phyloP scores from a whole-genome alignment of 164 flowering plant genomes.

The Umbilicus rupestris region DNA sequence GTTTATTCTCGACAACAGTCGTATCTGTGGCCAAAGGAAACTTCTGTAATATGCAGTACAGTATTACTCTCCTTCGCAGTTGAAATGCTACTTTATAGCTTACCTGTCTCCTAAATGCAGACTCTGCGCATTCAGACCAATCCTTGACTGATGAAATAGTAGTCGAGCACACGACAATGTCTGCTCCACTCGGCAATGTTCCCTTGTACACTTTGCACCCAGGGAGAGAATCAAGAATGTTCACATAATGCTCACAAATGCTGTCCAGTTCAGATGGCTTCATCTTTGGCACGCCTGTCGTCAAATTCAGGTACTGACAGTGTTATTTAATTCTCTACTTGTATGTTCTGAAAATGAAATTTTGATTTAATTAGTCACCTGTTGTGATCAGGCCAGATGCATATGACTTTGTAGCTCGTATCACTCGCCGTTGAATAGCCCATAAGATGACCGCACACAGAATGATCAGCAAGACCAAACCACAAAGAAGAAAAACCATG shows the following conservation, averaged over 20 bases:
- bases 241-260: neutral
- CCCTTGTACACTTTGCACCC: conserved; percentile 6
- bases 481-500: neutral
- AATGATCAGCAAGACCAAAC: neutral
- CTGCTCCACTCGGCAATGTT: neutral
- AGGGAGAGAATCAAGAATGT: neutral
- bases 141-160: conserved; percentile 3
- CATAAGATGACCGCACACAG: conserved; percentile 3
- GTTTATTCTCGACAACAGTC: conserved; percentile 6
- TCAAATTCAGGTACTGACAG: neutral
- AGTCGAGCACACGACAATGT: neutral
- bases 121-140: conserved; percentile 1
- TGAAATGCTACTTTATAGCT: neutral
- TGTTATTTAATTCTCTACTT: neutral
- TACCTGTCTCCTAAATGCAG: conserved; percentile 5
- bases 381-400: conserved; percentile 10
- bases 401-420: neutral
- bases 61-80: neutral
- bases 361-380: neutral
- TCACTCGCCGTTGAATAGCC: neutral
- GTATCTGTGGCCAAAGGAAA: neutral
- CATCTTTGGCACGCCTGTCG: neutral
- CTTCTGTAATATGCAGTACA: neutral
- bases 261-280: conserved; percentile 5
- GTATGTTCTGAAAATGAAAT: neutral